Percentiles rank a stretch among this genome's conserved stretches.
Conservation (phyloP, 2,329 filamentous ascomycete genomes). For the Didymella exigua region DNA sequence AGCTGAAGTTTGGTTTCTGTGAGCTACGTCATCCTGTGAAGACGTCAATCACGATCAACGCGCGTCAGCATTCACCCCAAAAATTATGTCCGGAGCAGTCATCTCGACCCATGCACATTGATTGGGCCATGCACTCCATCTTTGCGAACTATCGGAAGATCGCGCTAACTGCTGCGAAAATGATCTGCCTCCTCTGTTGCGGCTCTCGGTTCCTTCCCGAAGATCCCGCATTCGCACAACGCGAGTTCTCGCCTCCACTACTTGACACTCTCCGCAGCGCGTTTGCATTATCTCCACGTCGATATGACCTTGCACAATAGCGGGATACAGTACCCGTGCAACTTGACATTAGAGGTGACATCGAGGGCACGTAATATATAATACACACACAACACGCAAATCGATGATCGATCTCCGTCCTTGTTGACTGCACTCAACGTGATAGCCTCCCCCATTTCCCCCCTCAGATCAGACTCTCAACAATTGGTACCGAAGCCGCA, state of each 20-base stretch:
- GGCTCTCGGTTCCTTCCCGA: neutral
- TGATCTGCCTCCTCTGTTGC: neutral
- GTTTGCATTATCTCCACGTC: neutral
- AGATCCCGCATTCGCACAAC: neutral
- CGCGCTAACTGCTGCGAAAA: neutral
- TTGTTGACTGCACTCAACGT: too few relatives aligned
- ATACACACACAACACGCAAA: too few relatives aligned
- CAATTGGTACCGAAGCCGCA: too few relatives aligned
- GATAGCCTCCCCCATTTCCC: too few relatives aligned
- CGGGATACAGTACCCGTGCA: neutral
- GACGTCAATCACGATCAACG: conserved; percentile 1
- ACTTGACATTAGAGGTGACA: neutral
- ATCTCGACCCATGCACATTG: neutral
- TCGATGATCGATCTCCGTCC: too few relatives aligned
- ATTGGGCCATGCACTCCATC: neutral
- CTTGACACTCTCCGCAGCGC: neutral
- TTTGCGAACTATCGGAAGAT: neutral
- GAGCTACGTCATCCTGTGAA: conserved; percentile 5
- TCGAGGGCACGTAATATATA: neutral
- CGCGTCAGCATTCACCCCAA: conserved; percentile 6
- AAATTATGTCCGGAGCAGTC: neutral
- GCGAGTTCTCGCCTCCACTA: neutral
- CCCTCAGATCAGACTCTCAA: too few relatives aligned
- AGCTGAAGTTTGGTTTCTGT: conserved; percentile 9
- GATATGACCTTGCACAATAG: neutral